Evolutionary conservation across 768 basidiomycete genomes (phyloP).

Genomic region (Suillus discolor): DNA sequence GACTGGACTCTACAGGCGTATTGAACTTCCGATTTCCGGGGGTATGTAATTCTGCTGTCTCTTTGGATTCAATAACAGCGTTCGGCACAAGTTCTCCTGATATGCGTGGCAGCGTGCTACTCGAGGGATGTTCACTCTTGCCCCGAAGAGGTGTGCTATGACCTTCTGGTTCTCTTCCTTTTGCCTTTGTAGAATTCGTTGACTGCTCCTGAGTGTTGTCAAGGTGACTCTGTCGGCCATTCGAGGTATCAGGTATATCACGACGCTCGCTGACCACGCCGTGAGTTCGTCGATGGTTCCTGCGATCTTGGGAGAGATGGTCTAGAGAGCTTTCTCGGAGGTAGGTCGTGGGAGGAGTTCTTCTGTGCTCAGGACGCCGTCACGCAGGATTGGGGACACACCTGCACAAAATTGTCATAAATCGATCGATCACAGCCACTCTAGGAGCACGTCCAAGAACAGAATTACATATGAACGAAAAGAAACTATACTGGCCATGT

Average conservation of each 20-base stretch:
- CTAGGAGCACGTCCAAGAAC: no score
- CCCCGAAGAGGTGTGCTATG: neutral
- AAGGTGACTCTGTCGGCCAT: neutral
- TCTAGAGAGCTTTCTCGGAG: conserved; percentile 14
- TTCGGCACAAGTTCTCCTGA: neutral
- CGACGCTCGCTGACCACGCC: conserved; percentile 4
- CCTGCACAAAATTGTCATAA: no score
- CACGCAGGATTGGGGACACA: neutral
- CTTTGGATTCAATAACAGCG: neutral
- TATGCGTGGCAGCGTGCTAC: neutral
- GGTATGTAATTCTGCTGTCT: neutral
- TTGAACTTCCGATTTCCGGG: no score
- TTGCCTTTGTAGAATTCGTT: neutral
- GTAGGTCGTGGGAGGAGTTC: conserved; percentile 6
- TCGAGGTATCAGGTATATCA: neutral
- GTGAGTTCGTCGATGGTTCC: conserved; percentile 11
- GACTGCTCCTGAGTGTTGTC: neutral
- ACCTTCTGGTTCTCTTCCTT: neutral
- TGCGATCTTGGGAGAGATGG: neutral
- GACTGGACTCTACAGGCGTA: neutral
- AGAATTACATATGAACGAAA: no score
- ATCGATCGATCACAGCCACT: no score
- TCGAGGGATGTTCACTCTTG: neutral
- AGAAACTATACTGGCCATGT: conserved; percentile 84
- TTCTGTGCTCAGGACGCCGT: conserved; percentile 11